These are phyloP conservation scores for Penicillium daleae DNA, from an alignment of 495 filamentous ascomycete genomes.

Conservation along the genomic window DNA sequence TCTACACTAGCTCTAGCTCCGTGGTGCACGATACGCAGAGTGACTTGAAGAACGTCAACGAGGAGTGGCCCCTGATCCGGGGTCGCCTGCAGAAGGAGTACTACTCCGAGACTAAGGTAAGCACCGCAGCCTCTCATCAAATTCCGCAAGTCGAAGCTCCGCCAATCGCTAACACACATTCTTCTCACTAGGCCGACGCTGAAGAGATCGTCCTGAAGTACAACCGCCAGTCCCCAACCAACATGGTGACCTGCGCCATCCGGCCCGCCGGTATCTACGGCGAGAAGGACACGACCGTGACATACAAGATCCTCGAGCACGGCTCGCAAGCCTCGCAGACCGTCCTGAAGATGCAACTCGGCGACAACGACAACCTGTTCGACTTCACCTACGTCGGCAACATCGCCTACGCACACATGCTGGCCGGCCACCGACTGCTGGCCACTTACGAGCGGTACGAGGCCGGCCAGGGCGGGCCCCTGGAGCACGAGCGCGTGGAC, in stretches of 20 bases:
- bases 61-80: constrained; percentile 79
- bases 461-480: constrained; percentile 56
- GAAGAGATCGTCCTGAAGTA: constrained; percentile 83
- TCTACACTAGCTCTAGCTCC: constrained; percentile 91
- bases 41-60: constrained; percentile 87
- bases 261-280: constrained; percentile 91
- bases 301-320: constrained; percentile 57
- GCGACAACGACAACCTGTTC: constrained; percentile 79
- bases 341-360: constrained; percentile 81
- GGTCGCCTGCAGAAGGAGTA: constrained; percentile 77
- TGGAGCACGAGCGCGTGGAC: constrained; percentile 81
- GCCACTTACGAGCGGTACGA: constrained; percentile 54
- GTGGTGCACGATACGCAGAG: constrained; percentile 79
- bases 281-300: constrained; percentile 80
- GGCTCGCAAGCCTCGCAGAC: constrained; percentile 51
- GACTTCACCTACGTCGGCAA: constrained; percentile 62
- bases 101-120: constrained; percentile 87
- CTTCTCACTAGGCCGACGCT: constrained; percentile 68
- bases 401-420: constrained; percentile 51
- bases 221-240: constrained; percentile 69
- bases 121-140: neutral
- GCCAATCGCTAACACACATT: constrained; percentile 8
- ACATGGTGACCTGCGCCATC: constrained; percentile 76
- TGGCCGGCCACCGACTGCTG: constrained; percentile 71
- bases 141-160: neutral